Evolutionary conservation across 1,139 yeast species (phyloP), one percentile per base, ranked within the genome.

Genomic region (Sugiyamaella paludigena): DNA sequence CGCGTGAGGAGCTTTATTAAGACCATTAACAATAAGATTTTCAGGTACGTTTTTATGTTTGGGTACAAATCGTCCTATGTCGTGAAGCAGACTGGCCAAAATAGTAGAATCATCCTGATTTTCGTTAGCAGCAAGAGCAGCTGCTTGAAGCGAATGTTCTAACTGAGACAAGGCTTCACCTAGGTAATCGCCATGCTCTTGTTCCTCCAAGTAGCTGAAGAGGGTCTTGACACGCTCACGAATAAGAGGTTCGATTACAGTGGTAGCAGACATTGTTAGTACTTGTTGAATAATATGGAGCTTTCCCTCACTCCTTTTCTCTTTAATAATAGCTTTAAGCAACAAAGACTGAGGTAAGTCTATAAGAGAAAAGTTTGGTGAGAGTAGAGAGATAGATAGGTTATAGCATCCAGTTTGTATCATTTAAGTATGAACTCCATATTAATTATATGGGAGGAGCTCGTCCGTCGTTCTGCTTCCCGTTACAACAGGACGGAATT

Each of bases 11-110:
- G 47, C 55, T 13, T 42, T 39, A 26, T 24, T 27, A 15, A 33
- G 39, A 24, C 48, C 47, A 7, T 40, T 41, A 11, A 40, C 43
- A 12, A 53, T 26, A 19, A 52, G 36, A 37, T 35, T 36, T 24
- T 33, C 45, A 2, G 55, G 55, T 11, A 45, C 44, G 9, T 50
- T 48, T 13, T 42, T 39, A 27, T 48, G 37, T 28, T 49, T 24
- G 12, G 55, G 55, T 10, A 52, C 44, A 40, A 50, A 50, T 16
- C 44, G 52, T 15, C 55, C 55, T 24, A 52, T 48, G 29, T 52
- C 55, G 36, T 52, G 55, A 7, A 52, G 50, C 28, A 52, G 44
- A 12, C 52, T 52, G 1, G 53, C 55, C 15, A 52, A 45, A 26
- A 52, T 38, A 4, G 55, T 52, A 11, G 47, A 49, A 10, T 52